Evolutionary conservation across 345 rosid species (phyloP), one percentile per base, ranked within the genome.

Genomic region (Eucalyptus erythrocorys): DNA sequence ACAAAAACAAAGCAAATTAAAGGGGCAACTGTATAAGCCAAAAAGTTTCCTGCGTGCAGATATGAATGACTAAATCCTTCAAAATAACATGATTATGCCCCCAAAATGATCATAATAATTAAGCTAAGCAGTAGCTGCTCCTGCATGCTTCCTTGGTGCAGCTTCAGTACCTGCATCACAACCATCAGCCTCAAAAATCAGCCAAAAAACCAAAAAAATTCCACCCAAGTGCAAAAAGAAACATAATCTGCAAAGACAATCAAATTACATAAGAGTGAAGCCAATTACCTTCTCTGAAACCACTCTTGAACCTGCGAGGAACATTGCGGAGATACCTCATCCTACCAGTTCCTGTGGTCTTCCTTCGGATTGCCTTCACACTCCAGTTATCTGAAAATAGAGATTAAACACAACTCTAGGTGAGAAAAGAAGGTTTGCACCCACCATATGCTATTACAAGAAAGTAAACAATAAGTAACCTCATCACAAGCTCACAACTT

Each of bases 261-360:
- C 61, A 2, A 8, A 40, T 76, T 8, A 10, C 0, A 19, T 59
- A 26, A 45, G 2, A 16, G 37, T 3, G 37, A 57, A 48, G 13
- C 40, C 32, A 8, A 43, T 50, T 90, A 97, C 99, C 99, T 91
- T 97, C 99, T 95, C 98, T 96, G 92, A 97, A 97, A 22, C 98
- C 97, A 86, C 95, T 94, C 96, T 97, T 97, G 95, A 97, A 97
- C 85, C 99, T 93, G 88, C 98, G 96, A 68, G 98, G 98, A 3
- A 97, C 93, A 87, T 96, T 88, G 49, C 97, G 98, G 68, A 97
- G 96, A 89, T 97, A 95, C 94, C 96, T 97, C 99, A 97, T 96
- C 91, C 99, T 94, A 26, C 99, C 98, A 21, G 97, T 97, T 84
- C 99, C 99, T 0, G 99, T 98, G 24, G 99, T 98, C 97, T 98